phyloP scores from a whole-genome alignment of 495 filamentous ascomycete species.

The Neurospora sp. region DNA sequence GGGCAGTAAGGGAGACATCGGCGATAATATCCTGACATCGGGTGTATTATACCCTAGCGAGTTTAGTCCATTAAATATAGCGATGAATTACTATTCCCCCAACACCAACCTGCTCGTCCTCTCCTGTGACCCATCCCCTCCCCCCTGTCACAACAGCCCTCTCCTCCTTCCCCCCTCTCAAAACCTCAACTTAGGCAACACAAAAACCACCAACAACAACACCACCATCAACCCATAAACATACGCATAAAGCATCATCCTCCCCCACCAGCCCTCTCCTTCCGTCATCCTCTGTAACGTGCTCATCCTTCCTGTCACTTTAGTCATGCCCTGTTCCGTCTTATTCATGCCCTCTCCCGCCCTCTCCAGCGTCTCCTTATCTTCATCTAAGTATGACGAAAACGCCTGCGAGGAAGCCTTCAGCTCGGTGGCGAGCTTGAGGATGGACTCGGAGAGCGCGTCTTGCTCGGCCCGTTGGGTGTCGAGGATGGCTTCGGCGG shows the following conservation, averaged over 20 bases:
- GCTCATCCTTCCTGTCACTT: slow-evolving; percentile 64
- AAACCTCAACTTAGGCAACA: slow-evolving; percentile 79
- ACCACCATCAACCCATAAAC: slow-evolving; percentile 71
- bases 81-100: background rate
- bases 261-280: slow-evolving; percentile 77
- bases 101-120: background rate
- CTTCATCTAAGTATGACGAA: slow-evolving; percentile 56
- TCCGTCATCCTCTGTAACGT: slow-evolving; percentile 64
- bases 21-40: background rate
- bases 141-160: too few relatives aligned
- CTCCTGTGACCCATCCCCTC: background rate
- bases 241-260: slow-evolving; percentile 74
- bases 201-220: slow-evolving; percentile 64
- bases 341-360: slow-evolving; percentile 66
- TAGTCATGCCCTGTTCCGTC: slow-evolving; percentile 63
- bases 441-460: slow-evolving; percentile 67
- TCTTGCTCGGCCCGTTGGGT: slow-evolving; percentile 74
- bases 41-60: background rate
- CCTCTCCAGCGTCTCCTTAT: slow-evolving; percentile 57
- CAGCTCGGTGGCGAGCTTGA: slow-evolving; percentile 65
- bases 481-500: slow-evolving; percentile 57
- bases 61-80: background rate
- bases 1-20: background rate
- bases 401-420: slow-evolving; percentile 67
- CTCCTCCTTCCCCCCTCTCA: slow-evolving; percentile 24